Conservation (phyloP, 169 alveolate genomes). For the Babesia ovata region DNA sequence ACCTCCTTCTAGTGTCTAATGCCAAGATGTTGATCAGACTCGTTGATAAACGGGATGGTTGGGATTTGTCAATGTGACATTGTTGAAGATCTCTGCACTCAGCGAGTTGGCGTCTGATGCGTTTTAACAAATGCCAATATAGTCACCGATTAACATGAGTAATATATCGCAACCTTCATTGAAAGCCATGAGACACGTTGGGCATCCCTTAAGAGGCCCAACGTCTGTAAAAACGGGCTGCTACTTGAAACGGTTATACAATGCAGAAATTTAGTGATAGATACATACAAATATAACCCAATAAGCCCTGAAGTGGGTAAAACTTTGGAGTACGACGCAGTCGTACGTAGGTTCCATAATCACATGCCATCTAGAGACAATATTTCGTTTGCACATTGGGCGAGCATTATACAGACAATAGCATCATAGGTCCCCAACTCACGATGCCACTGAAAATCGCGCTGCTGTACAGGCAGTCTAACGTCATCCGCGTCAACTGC, state of each 20-base stretch:
- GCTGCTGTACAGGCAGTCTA: not conserved
- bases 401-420: conserved; percentile 71
- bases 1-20: too few relatives aligned
- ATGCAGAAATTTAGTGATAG: too few relatives aligned
- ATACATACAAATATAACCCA: too few relatives aligned
- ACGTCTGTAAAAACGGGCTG: not conserved
- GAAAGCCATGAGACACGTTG: conserved; percentile 25
- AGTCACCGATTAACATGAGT: conserved; percentile 38
- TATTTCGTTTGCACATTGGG: conserved; percentile 80
- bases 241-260: too few relatives aligned
- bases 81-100: too few relatives aligned
- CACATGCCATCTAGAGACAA: conserved; percentile 76
- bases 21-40: too few relatives aligned
- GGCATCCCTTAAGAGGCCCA: not conserved
- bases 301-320: conserved; percentile 71
- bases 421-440: too few relatives aligned
- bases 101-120: too few relatives aligned
- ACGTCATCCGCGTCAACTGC: conserved; percentile 81
- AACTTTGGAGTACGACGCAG: conserved; percentile 61
- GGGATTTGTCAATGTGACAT: too few relatives aligned
- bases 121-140: not conserved
- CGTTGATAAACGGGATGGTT: too few relatives aligned
- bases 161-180: conserved; percentile 35
- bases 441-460: too few relatives aligned
- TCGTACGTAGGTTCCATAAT: conserved; percentile 74